A percentile compares a stretch with the other conserved stretches of the same genome.
Evolutionary conservation across 2,329 filamentous ascomycete genomes (phyloP).

Genomic region (Arthrobotrys sinensis): DNA sequence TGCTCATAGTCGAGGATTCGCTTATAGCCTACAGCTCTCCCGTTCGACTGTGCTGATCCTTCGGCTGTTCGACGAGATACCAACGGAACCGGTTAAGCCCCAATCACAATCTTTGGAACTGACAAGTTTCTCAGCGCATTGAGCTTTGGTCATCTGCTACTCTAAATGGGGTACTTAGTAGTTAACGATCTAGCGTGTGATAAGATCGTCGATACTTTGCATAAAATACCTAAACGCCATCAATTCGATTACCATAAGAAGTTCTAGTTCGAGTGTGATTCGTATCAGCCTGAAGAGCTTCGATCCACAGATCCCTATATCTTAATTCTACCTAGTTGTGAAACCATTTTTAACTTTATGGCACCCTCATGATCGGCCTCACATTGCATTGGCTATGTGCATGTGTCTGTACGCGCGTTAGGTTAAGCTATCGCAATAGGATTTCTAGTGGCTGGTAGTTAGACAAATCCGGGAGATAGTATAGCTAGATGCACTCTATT

Average conservation of each 20-base stretch:
- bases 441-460: conserved; percentile 37
- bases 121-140: conserved; percentile 13
- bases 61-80: conserved; percentile 12
- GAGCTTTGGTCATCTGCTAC: conserved; percentile 41
- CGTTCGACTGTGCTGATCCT: conserved; percentile 26
- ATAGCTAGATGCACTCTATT: not conserved
- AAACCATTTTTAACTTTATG: conserved; percentile 22
- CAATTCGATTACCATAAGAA: not conserved
- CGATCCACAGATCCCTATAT: conserved; percentile 5
- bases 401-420: conserved; percentile 49
- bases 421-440: conserved; percentile 31
- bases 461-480: conserved; percentile 46
- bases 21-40: conserved; percentile 19
- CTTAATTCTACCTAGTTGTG: conserved; percentile 14
- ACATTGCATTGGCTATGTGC: conserved; percentile 58
- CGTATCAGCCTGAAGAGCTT: conserved; percentile 20
- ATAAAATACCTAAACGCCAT: conserved; percentile 19
- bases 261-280: conserved; percentile 3
- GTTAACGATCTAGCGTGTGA: conserved; percentile 39
- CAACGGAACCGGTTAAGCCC: conserved; percentile 26
- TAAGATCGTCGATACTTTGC: conserved; percentile 32
- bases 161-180: conserved; percentile 1
- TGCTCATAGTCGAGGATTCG: conserved; percentile 8
- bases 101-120: not conserved
- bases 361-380: conserved; percentile 48